A percentile compares a stretch with the other conserved stretches of the same genome.
Conservation (phyloP, 306 rosid genomes). For the Quercus mongolica region DNA sequence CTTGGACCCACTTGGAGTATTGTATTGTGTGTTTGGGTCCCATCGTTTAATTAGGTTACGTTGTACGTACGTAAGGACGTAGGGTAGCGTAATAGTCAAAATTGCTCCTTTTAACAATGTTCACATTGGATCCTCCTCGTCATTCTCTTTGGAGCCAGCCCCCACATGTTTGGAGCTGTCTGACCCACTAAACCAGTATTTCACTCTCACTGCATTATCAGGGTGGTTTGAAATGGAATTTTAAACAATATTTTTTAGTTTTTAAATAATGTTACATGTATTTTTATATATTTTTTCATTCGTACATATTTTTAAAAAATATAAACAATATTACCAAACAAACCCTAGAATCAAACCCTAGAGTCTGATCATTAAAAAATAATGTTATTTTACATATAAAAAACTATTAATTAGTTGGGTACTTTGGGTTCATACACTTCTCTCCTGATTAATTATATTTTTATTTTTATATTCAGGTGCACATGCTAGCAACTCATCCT, state of each 20-base stretch:
- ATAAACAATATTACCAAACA: too few species aligned
- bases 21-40: not conserved
- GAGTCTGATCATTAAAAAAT: too few species aligned
- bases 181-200: not conserved
- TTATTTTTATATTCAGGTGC: too few species aligned
- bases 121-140: not conserved
- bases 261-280: rapidly evolving
- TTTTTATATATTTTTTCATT: too few species aligned
- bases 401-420: too few species aligned
- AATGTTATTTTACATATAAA: too few species aligned
- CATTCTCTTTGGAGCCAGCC: too few species aligned
- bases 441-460: too few species aligned
- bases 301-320: rapidly evolving
- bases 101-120: too few species aligned
- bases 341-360: rapidly evolving
- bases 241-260: rapidly evolving
- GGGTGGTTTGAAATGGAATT: rapidly evolving
- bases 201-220: not conserved
- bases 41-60: not conserved
- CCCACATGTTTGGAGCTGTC: too few species aligned
- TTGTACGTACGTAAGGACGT: not conserved
- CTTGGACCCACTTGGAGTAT: not conserved
- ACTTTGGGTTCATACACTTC: too few species aligned
- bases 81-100: not conserved
- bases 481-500: too few species aligned